These are phyloP conservation scores for Deinandra increscens DNA, from an alignment of 129 eudicot genomes.

Conservation along the genomic window DNA sequence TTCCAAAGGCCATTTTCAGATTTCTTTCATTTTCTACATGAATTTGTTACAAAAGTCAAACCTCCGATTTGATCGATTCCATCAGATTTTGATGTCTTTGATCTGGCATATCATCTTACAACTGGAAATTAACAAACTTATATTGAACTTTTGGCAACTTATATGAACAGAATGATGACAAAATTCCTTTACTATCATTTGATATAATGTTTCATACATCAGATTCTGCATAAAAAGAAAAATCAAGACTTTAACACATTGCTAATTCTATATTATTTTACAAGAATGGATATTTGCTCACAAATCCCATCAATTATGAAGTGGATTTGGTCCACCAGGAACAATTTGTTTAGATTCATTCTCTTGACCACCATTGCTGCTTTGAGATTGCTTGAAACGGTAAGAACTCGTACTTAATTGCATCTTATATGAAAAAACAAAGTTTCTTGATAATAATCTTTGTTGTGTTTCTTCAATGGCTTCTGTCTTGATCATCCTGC, in stretches of 20 bases:
- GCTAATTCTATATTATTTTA: constrained; percentile 15
- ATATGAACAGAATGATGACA: not conserved
- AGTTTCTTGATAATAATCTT: constrained; percentile 27
- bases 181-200: constrained; percentile 6
- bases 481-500: no score
- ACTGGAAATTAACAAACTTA: not conserved
- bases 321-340: constrained; percentile 41
- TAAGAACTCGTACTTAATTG: constrained; percentile 23
- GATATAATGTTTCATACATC: constrained; percentile 13
- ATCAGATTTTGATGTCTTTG: constrained; percentile 8
- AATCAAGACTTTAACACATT: constrained; percentile 1
- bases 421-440: constrained; percentile 21
- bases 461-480: constrained; percentile 19
- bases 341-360: constrained; percentile 25
- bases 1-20: not conserved
- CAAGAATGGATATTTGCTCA: constrained; percentile 17
- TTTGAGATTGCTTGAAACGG: constrained; percentile 29
- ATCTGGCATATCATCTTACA: not conserved
- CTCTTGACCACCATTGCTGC: constrained; percentile 10
- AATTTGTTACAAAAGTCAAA: constrained; percentile 7
- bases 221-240: constrained; percentile 13
- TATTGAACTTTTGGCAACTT: not conserved
- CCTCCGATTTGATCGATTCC: not conserved
- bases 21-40: constrained; percentile 1
- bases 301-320: constrained; percentile 32